A percentile compares a stretch with the other conserved stretches of the same genome.
Conservation (phyloP, 1,139 yeast genomes). For the Kurtzmaniella natalensis region DNA sequence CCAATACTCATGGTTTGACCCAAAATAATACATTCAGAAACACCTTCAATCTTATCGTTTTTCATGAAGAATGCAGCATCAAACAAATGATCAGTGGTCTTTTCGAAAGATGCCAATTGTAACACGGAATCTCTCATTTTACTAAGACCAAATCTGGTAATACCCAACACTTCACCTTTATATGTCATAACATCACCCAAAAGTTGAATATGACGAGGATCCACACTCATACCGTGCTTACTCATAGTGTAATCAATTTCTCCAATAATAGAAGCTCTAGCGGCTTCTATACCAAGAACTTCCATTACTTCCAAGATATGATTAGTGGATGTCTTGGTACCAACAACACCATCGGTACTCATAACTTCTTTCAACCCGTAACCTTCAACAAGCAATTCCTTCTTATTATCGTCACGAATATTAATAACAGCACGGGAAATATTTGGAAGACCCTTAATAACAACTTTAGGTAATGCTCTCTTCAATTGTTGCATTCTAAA, state of each 20-base stretch:
- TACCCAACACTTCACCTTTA: slow-evolving; percentile 97
- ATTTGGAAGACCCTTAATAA: slow-evolving; percentile 88
- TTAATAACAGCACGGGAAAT: slow-evolving; percentile 96
- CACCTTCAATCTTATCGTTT: slow-evolving; percentile 94
- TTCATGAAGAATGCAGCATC: slow-evolving; percentile 99
- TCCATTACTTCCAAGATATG: slow-evolving; percentile 87
- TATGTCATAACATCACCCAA: slow-evolving; percentile 98
- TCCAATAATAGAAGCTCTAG: slow-evolving; percentile 84
- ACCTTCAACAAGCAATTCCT: slow-evolving; percentile 94
- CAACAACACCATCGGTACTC: slow-evolving; percentile 96
- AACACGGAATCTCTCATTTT: slow-evolving; percentile 98
- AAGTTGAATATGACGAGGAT: slow-evolving; percentile 97
- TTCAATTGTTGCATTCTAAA: slow-evolving; percentile 87
- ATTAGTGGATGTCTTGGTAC: slow-evolving; percentile 81
- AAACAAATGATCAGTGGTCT: slow-evolving; percentile 96
- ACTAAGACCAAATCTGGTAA: slow-evolving; percentile 95
- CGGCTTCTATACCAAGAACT: slow-evolving; percentile 97
- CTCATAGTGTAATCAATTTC: slow-evolving; percentile 98
- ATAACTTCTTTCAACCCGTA: slow-evolving; percentile 94
- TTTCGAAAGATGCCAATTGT: slow-evolving; percentile 95
- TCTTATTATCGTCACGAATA: slow-evolving; percentile 79
- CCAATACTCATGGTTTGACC: slow-evolving; percentile 98
- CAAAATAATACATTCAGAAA: slow-evolving; percentile 92
- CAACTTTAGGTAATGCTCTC: slow-evolving; percentile 79
- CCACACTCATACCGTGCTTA: slow-evolving; percentile 99